These are phyloP conservation scores for Iberis pinnata DNA, from an alignment of 345 rosid species.

Conservation along the genomic window DNA sequence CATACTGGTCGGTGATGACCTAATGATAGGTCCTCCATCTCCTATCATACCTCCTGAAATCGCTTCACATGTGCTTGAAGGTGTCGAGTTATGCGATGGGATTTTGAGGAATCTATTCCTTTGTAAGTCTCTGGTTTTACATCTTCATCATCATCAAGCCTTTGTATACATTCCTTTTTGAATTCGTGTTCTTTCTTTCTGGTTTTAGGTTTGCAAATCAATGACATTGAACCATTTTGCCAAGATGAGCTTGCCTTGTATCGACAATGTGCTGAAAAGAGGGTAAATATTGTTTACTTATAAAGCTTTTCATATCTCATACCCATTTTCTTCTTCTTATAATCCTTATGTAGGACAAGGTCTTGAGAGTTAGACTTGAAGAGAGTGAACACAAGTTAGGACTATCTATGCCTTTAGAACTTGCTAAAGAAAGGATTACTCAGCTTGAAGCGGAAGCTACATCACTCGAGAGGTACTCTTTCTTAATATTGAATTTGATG, in stretches of 20 bases:
- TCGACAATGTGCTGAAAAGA: constrained; percentile 60
- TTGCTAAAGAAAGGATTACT: constrained; percentile 53
- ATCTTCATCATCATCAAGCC: background rate
- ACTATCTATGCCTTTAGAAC: constrained; percentile 66
- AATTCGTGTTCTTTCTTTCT: background rate
- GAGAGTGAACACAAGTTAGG: constrained; percentile 77
- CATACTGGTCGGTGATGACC: constrained; percentile 81
- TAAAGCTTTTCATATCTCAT: background rate
- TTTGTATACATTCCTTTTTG: background rate
- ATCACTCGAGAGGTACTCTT: constrained; percentile 58
- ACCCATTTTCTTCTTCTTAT: background rate
- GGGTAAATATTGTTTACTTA: constrained; percentile 37
- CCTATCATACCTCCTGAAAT: constrained; percentile 86
- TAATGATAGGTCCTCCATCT: constrained; percentile 90
- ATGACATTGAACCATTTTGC: constrained; percentile 80
- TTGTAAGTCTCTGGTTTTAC: constrained; percentile 46
- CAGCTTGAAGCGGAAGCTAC: constrained; percentile 75
- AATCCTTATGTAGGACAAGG: constrained; percentile 47
- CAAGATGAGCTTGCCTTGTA: constrained; percentile 78
- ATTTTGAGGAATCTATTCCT: constrained; percentile 72
- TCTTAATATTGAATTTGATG: background rate
- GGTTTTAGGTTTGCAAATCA: constrained; percentile 63
- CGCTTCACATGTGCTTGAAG: constrained; percentile 79
- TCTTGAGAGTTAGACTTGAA: constrained; percentile 62
- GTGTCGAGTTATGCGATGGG: constrained; percentile 78